These are phyloP conservation scores for Telfairia occidentalis DNA, from an alignment of 331 rosid genomes.

Conservation along the genomic window DNA sequence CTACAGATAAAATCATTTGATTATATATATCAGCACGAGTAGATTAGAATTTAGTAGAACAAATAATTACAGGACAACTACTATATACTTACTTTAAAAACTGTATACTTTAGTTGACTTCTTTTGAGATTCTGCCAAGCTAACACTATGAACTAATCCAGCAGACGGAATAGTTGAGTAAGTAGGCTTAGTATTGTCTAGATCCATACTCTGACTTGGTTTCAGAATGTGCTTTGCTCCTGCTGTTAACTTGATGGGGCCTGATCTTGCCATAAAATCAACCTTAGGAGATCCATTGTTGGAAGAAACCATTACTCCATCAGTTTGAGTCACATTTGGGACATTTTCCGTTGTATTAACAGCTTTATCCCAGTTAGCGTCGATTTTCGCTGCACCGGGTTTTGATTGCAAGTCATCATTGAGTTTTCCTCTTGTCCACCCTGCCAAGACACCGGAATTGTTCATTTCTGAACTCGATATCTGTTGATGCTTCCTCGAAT, in stretches of 20 bases:
- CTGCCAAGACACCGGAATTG: conserved; percentile 24
- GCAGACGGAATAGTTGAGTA: conserved; percentile 41
- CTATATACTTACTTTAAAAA: conserved; percentile 30
- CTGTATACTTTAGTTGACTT: conserved; percentile 54
- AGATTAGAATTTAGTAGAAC: not conserved
- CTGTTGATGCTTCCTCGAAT: conserved; percentile 32
- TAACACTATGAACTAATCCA: conserved; percentile 33
- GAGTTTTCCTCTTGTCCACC: conserved; percentile 23
- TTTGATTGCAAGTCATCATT: conserved; percentile 25
- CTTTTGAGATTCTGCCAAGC: conserved; percentile 42
- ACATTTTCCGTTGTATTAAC: conserved; percentile 21
- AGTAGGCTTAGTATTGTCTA: conserved; percentile 27
- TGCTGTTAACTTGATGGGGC: conserved; percentile 61
- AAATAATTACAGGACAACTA: not conserved
- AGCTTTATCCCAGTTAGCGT: conserved; percentile 28
- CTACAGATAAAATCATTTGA: not conserved
- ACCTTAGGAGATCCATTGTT: conserved; percentile 27
- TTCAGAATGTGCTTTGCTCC: conserved; percentile 75
- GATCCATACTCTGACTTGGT: conserved; percentile 46
- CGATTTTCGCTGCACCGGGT: conserved; percentile 21
- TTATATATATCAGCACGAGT: not conserved
- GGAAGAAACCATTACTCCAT: conserved; percentile 19
- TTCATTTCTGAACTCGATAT: conserved; percentile 28
- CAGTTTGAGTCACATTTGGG: conserved; percentile 23
- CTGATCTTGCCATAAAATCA: conserved; percentile 36